Conservation (phyloP, 805 yeast species). For the Cyberlindnera euphorbiae region DNA sequence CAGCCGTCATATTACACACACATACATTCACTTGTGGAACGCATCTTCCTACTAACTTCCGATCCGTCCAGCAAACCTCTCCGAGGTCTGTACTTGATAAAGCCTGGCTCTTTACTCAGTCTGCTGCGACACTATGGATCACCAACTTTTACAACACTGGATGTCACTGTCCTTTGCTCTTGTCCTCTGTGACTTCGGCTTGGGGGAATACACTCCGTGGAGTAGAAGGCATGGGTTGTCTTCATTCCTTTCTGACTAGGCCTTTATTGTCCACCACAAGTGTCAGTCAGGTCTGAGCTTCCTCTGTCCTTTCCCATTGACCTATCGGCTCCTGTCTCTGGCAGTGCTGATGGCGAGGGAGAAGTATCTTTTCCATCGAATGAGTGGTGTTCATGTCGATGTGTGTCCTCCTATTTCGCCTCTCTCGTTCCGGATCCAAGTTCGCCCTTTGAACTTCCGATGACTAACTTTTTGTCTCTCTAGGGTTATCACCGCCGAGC, state of each 20-base stretch:
- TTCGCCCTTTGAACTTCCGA: no score
- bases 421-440: no score
- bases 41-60: slow-evolving; percentile 4
- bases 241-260: slow-evolving; percentile 6
- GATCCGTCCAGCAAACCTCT: slow-evolving; percentile 5
- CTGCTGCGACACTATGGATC: slow-evolving; percentile 4
- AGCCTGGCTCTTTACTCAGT: slow-evolving; percentile 19
- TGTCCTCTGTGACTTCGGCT: no score
- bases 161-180: slow-evolving; percentile 6
- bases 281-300: slow-evolving; percentile 15
- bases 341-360: slow-evolving; percentile 7
- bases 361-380: slow-evolving; percentile 24
- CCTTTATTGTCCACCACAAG: no score
- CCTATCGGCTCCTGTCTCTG: neutral
- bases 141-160: slow-evolving; percentile 3
- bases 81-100: no score
- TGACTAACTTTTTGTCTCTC: slow-evolving; percentile 7
- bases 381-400: slow-evolving; percentile 30
- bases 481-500: slow-evolving; percentile 32
- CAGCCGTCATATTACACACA: neutral
- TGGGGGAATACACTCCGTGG: slow-evolving; percentile 9
- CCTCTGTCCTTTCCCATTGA: slow-evolving; percentile 26
- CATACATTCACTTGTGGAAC: no score
- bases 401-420: slow-evolving; percentile 9
- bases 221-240: slow-evolving; percentile 27